Percentiles rank a stretch among this genome's conserved stretches.
Evolutionary conservation across 2,329 filamentous ascomycete species (phyloP).

Genomic region (Pseudogymnoascus verrucosus): DNA sequence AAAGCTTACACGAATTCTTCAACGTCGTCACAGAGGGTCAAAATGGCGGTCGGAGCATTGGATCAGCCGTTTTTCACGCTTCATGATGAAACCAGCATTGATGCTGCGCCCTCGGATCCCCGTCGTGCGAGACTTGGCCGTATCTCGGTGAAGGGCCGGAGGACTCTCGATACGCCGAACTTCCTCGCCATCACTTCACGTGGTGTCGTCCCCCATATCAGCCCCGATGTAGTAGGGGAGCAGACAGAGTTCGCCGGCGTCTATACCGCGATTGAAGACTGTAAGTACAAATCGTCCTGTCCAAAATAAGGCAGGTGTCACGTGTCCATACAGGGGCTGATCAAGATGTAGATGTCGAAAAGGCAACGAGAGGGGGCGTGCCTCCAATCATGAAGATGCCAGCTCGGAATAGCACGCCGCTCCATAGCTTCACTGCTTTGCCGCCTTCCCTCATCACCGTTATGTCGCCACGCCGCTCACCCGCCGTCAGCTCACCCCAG

Average conservation of each 20-base stretch:
- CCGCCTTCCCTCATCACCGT: constrained; percentile 59
- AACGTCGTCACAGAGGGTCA: not conserved
- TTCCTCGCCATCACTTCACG: constrained; percentile 75
- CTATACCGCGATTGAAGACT: constrained; percentile 86
- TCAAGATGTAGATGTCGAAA: constrained; percentile 50
- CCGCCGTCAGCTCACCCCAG: constrained; percentile 63
- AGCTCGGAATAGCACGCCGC: constrained; percentile 39
- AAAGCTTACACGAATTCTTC: constrained; percentile 3
- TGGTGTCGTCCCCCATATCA: constrained; percentile 78
- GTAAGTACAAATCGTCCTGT: constrained; percentile 45
- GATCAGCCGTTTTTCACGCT: constrained; percentile 4
- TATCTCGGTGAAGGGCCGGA: constrained; percentile 53
- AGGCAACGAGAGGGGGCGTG: constrained; percentile 41
- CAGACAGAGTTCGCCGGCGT: constrained; percentile 59
- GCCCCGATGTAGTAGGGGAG: constrained; percentile 69
- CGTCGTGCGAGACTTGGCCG: constrained; percentile 21
- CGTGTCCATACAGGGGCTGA: not conserved
- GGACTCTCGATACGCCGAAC: constrained; percentile 70
- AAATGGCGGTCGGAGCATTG: not conserved
- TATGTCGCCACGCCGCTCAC: constrained; percentile 68
- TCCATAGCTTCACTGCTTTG: constrained; percentile 72
- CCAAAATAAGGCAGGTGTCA: not conserved
- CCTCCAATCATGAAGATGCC: constrained; percentile 40
- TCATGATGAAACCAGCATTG: not conserved
- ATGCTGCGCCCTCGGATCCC: not conserved